Evolutionary conservation across 352 stramenopile genomes (phyloP), one percentile per base, ranked within the genome.

Genomic region (Phytophthora chlamydospora): DNA sequence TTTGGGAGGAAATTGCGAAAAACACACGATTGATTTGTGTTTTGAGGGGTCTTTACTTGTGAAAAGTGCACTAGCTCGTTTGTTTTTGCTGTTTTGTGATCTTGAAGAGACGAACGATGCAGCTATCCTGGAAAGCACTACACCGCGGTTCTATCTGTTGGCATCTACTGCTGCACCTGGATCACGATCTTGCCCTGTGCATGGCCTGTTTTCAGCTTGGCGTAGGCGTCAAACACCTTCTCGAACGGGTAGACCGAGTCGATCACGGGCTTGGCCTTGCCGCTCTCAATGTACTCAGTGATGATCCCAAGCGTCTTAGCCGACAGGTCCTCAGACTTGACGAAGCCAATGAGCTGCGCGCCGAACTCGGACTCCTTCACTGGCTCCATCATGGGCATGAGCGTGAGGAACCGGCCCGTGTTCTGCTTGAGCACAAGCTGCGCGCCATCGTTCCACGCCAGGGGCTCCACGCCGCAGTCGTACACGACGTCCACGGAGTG

Each of bases 121-220:
- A 27, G 24, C 21, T 3, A 24, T 24, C 3, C 21, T 24, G 21
- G 24, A 27, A 27, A 27, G 24, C 24, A 27, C 24, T 27, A 27
- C 24, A 27, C 24, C 24, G 24, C 21, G 1, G 1, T 27, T 27
- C 24, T 27, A 27, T 27, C 24, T 27, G 24, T 27, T 27, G 24
- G 24, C 24, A 3, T 32, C 14, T 16, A 32, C 40, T 29, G 16
- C 9, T 32, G 40, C 35, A 62, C 55, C 17, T 66, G 36, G n/a
- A 67, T 11, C 7, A 89, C 62, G 21, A 91, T 74, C 56, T 93
- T 93, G 54, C 83, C 81, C 34, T 73, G 69, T 0, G 79, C 73
- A n/a, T 78, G 78, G 29, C 71, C 59, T 9, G 59, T 64, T 54
- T 88, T 85, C 2, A 85, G 66, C 16, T 75, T 66, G 10, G 62